phyloP scores from a whole-genome alignment of 140 eudicot genomes.

The Bidens hawaiensis region DNA sequence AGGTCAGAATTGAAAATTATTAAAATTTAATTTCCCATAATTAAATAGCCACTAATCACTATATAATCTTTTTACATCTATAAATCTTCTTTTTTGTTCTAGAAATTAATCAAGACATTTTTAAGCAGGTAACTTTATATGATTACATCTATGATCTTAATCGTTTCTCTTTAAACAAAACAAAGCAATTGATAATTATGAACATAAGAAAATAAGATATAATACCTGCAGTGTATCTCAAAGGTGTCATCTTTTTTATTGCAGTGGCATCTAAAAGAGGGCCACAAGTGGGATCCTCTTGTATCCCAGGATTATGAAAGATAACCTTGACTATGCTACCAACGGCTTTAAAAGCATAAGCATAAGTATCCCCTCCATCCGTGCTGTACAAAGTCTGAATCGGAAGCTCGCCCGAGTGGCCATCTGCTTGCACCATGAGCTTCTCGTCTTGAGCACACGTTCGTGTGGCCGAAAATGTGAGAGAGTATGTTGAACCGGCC shows the following conservation, averaged over 20 bases:
- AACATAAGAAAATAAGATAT: no score
- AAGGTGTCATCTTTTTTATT: slow-evolving; percentile 45
- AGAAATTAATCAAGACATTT: no score
- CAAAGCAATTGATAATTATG: no score
- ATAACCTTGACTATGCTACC: slow-evolving; percentile 38
- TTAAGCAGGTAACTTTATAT: no score
- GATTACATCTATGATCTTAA: no score
- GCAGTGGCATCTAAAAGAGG: slow-evolving; percentile 67
- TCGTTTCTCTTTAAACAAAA: no score
- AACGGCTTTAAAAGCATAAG: slow-evolving; percentile 52
- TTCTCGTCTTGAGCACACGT: slow-evolving; percentile 79
- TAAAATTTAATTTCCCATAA: no score
- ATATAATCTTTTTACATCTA: no score
- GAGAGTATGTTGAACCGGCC: slow-evolving; percentile 36
- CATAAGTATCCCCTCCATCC: slow-evolving; percentile 76
- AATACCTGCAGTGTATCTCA: slow-evolving; percentile 33
- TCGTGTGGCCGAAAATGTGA: slow-evolving; percentile 67
- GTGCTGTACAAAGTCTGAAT: slow-evolving; percentile 60
- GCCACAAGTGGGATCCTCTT: slow-evolving; percentile 75
- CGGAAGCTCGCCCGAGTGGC: slow-evolving; percentile 52
- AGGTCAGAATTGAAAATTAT: no score
- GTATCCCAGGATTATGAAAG: slow-evolving; percentile 61
- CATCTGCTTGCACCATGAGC: slow-evolving; percentile 43
- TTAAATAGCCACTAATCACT: no score
- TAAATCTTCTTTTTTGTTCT: no score